Percentiles rank a stretch among this genome's conserved stretches.
Evolutionary conservation across 108 stramenopile genomes (phyloP).

Genomic region (Schizochytrium sp.): DNA sequence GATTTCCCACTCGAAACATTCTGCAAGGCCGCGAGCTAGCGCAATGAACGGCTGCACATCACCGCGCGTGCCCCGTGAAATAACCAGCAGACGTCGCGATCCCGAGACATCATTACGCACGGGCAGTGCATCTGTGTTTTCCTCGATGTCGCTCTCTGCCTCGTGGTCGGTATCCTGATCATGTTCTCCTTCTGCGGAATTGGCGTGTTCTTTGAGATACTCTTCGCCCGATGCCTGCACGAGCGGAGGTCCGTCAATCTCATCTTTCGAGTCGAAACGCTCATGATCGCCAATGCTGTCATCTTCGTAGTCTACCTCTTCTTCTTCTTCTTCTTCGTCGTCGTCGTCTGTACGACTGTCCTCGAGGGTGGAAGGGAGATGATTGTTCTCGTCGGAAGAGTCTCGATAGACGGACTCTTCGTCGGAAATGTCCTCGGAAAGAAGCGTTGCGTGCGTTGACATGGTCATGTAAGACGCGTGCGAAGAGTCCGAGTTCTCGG

Average conservation of each 20-base stretch:
- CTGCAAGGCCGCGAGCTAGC: background rate
- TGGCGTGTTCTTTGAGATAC: background rate
- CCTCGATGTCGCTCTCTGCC: too few species aligned
- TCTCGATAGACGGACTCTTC: background rate
- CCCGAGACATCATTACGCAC: background rate
- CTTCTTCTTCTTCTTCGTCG: background rate
- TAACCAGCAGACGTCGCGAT: background rate
- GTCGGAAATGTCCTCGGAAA: background rate
- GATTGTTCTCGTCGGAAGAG: background rate
- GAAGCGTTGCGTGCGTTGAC: background rate
- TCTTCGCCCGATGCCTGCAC: background rate
- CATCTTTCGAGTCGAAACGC: background rate
- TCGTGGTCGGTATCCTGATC: too few species aligned
- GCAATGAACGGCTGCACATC: slow-evolving; percentile 2
- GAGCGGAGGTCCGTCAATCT: background rate
- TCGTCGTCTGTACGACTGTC: background rate
- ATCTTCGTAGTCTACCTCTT: background rate
- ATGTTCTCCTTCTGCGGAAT: too few species aligned
- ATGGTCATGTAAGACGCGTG: too few species aligned
- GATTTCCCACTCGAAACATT: background rate
- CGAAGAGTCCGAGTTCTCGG: background rate
- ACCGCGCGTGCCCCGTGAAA: background rate
- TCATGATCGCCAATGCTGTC: background rate
- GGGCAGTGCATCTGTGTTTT: background rate
- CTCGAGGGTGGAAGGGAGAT: background rate